These are phyloP conservation scores for Blastobotrys proliferans DNA, from an alignment of 1,139 yeast species.

Conservation along the genomic window DNA sequence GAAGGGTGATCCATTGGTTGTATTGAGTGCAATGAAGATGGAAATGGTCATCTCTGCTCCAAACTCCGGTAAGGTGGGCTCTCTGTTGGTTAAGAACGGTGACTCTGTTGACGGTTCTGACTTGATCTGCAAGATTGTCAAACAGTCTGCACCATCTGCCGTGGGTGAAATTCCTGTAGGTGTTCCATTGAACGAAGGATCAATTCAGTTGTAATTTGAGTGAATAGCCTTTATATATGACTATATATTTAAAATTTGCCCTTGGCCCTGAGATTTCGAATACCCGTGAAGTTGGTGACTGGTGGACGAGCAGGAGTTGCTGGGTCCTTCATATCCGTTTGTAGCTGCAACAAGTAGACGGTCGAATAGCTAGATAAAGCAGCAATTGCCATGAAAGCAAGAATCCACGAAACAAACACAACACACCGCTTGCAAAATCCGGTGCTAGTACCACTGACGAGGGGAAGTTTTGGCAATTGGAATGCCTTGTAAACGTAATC, in stretches of 20 bases:
- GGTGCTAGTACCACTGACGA: too few relatives aligned
- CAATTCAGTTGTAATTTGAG: slow-evolving; percentile 1
- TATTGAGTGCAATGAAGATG: slow-evolving; percentile 98
- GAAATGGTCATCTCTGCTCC: slow-evolving; percentile 98
- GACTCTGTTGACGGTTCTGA: slow-evolving; percentile 95
- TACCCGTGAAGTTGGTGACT: too few relatives aligned
- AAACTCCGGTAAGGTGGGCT: slow-evolving; percentile 75
- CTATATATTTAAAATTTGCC: too few relatives aligned
- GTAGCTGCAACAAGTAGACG: neutral
- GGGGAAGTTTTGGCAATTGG: too few relatives aligned
- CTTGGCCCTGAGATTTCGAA: too few relatives aligned
- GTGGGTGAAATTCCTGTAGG: slow-evolving; percentile 16
- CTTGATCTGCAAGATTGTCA: slow-evolving; percentile 52
- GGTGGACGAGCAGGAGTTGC: too few relatives aligned
- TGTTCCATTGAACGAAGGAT: slow-evolving; percentile 15
- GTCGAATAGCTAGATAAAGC: neutral
- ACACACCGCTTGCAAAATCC: too few relatives aligned
- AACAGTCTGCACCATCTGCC: slow-evolving; percentile 20
- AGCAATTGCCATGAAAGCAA: neutral
- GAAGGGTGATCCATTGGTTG: slow-evolving; percentile 96
- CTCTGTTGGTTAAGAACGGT: slow-evolving; percentile 75
- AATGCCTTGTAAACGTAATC: neutral
- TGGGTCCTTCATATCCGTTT: too few relatives aligned
- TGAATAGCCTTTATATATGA: too few relatives aligned
- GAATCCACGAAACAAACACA: too few relatives aligned